Evolutionary conservation across 2,329 filamentous ascomycete species (phyloP), one percentile per base, ranked within the genome.

Genomic region (Venturia effusa): DNA sequence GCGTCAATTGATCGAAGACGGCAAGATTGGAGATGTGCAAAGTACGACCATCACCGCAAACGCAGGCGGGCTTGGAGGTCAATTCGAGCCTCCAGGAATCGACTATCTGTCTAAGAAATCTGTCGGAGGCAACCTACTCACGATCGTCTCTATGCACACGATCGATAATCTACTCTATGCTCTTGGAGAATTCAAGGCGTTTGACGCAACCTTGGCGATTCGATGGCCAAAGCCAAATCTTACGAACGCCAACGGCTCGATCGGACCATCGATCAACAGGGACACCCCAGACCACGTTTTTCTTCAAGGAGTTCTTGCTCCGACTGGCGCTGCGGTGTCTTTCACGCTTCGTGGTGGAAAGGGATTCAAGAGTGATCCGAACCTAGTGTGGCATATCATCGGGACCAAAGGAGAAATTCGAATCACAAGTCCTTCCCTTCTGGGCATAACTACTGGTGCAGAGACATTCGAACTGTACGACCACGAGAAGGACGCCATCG

Each of bases 391-490:
- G 80, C 76, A 74, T 7, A 77, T 86, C 45, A 74, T 78, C 55
- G 82, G 83, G 8, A 72, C 75, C 3, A 75, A 76, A 59, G 76
- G 74, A 0, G 74, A 78, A 66, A 69, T 79, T 61, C 70, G 71
- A 17, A 70, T 78, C 8, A 74, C 74, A 0, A 71, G 76, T 27
- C 73, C 74, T 2, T 68, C 74, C 6, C 67, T 71, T 17, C 67
- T 76, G 64, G 75, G 59, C 27, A 61, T 70, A 19, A 74, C 78
- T 61, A 70, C 74, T 0, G 72, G 74, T 1, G 72, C 76, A 0
- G 75, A 81, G 30, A 77, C 77, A 40, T 74, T 83, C 7, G 76
- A 83, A 40, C 69, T 87, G 0, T 78, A 84, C 61, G 78, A 84
- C 32, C 78, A 78, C 37, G 77, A 74, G 32, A 79, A 73, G 0